Conservation (phyloP, 2,329 filamentous ascomycete species). For the Paramyrothecium sp. region DNA sequence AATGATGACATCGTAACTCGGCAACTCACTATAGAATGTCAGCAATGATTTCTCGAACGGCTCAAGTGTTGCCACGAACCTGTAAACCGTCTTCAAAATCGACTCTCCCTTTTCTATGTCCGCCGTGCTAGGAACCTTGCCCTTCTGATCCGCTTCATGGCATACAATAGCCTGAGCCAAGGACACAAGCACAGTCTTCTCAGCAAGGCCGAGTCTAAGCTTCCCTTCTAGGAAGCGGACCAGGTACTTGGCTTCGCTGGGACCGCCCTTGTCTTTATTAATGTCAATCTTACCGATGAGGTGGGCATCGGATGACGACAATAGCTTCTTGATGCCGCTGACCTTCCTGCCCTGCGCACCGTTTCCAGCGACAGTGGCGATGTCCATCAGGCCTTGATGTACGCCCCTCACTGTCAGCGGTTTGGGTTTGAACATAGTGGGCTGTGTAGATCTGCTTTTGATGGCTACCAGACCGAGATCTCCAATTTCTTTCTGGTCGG, state of each 20-base stretch:
- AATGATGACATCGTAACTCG: slow-evolving; percentile 92
- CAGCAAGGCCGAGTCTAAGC: slow-evolving; percentile 84
- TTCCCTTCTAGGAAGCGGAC: slow-evolving; percentile 94
- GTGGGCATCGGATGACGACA: slow-evolving; percentile 83
- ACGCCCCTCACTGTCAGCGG: slow-evolving; percentile 83
- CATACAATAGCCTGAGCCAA: slow-evolving; percentile 84
- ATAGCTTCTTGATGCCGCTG: slow-evolving; percentile 89
- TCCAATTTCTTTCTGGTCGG: slow-evolving; percentile 93
- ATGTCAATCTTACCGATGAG: slow-evolving; percentile 81
- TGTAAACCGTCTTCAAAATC: slow-evolving; percentile 87
- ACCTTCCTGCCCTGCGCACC: slow-evolving; percentile 90
- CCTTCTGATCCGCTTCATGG: slow-evolving; percentile 74
- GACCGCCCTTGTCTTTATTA: slow-evolving; percentile 84
- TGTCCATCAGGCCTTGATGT: slow-evolving; percentile 81
- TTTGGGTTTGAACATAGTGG: slow-evolving; percentile 98
- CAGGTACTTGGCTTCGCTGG: slow-evolving; percentile 93
- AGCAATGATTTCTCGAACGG: slow-evolving; percentile 18
- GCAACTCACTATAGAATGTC: slow-evolving; percentile 69
- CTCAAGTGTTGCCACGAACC: slow-evolving; percentile 42
- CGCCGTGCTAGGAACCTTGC: slow-evolving; percentile 68
- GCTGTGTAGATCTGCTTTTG: slow-evolving; percentile 91
- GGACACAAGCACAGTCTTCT: slow-evolving; percentile 87
- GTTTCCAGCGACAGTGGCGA: slow-evolving; percentile 83
- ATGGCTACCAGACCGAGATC: slow-evolving; percentile 93
- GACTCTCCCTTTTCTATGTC: slow-evolving; percentile 82